phyloP scores from a whole-genome alignment of 208 protist genomes.

The Leishmania guyanensis region DNA sequence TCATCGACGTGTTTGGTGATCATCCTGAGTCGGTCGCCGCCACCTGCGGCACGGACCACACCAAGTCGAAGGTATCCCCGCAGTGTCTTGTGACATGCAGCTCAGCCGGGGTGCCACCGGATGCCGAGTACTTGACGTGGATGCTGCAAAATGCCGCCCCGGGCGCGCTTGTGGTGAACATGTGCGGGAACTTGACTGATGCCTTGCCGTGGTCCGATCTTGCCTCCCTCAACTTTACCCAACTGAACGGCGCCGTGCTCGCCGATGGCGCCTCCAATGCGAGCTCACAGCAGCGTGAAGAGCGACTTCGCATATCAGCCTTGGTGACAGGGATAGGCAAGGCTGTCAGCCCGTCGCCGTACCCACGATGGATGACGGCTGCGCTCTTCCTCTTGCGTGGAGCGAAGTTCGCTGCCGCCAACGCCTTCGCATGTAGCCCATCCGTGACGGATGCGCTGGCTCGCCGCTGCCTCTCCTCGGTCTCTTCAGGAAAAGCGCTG shows the following conservation, averaged over 20 bases:
- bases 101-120: slow-evolving; percentile 34
- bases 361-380: slow-evolving; percentile 41
- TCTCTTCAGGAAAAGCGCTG: slow-evolving; percentile 44
- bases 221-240: slow-evolving; percentile 42
- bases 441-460: slow-evolving; percentile 38
- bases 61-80: slow-evolving; percentile 36
- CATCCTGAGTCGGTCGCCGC: slow-evolving; percentile 35
- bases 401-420: slow-evolving; percentile 53
- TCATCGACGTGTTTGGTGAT: slow-evolving; percentile 78
- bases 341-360: slow-evolving; percentile 9
- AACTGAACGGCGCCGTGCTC: slow-evolving; percentile 51
- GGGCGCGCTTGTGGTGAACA: slow-evolving; percentile 33
- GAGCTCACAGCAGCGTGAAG: slow-evolving; percentile 58
- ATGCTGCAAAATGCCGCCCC: slow-evolving; percentile 30
- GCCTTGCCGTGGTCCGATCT: slow-evolving; percentile 41
- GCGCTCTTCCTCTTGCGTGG: slow-evolving; percentile 74
- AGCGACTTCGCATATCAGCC: slow-evolving; percentile 37
- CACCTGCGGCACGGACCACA: slow-evolving; percentile 33
- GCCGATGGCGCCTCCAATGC: slow-evolving; percentile 47
- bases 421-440: slow-evolving; percentile 47
- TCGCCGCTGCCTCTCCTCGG: slow-evolving; percentile 36
- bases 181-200: slow-evolving; percentile 49
- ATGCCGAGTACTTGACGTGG: slow-evolving; percentile 43
- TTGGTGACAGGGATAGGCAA: background rate
- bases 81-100: slow-evolving; percentile 46